Evolutionary conservation across 2,329 filamentous ascomycete species (phyloP), one percentile per base, ranked within the genome.

Genomic region (Beauveria caledonica): DNA sequence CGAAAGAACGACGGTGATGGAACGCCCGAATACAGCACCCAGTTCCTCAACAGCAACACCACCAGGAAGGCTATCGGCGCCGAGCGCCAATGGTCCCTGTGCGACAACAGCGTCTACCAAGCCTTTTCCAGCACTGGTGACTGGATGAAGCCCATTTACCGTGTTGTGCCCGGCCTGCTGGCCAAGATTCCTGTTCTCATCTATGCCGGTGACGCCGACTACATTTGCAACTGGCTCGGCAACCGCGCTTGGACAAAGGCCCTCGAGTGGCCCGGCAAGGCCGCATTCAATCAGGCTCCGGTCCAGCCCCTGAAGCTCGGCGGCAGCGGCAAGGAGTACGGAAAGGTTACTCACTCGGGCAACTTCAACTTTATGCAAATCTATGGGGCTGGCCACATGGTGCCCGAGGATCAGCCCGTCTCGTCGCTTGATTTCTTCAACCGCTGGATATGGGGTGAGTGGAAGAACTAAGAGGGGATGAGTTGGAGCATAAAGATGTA

Each of bases 111-210:
- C 76, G 95, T 99, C 78, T 97, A 97, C 86, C 86, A 92, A 70
- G 96, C 96, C 83, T 99, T 99, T 84, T 79, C 97, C 60, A 91
- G 96, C 78, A 88, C 93, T 70, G 94, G 94, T 71, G 94, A 99
- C 78, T 99, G 94, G 94, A 97, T 97, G 89, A 88, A 96, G 82
- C 94, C 94, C 56, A 97, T 89, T 86, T 91, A 96, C 81, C 89
- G 87, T 63, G 83, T 97, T 25, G 89, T 99, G 6, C 93, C 94
- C 45, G 84, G 83, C 58, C 79, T 99, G 58, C 84, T 99, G 63
- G 86, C 94, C 77, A 77, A 97, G 81, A 94, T 99, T 63, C 93
- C 93, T 27, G 90, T 97, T 60, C 83, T 97, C 63, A 87, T 99
- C 80, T 99, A 97, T 70, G 94, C 90, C 62, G 90, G 90, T 71